Percentiles rank a stretch among this genome's conserved stretches.
Conservation (phyloP, 139 green algal species). For the Haematococcus sp. region DNA sequence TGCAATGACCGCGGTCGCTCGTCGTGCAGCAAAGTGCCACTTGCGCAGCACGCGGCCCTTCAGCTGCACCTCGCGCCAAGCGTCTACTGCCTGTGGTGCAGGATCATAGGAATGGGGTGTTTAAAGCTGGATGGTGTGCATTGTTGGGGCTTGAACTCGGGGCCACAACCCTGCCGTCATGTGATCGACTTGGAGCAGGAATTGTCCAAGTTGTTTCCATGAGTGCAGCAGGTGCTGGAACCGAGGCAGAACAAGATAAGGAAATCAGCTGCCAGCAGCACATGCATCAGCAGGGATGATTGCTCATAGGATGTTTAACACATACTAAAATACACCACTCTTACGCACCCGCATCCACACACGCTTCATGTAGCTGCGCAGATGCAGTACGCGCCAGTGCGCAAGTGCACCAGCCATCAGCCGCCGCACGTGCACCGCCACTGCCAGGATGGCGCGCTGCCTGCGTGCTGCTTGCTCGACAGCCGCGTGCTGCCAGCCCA, state of each 20-base stretch:
- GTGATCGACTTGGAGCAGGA: too few relatives aligned
- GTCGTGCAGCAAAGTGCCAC: background rate
- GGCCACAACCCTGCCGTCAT: too few relatives aligned
- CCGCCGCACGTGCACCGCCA: background rate
- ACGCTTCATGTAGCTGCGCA: background rate
- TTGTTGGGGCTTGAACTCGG: too few relatives aligned
- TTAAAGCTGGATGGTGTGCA: too few relatives aligned
- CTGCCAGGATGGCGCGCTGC: background rate
- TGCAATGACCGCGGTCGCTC: background rate
- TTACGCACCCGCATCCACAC: background rate
- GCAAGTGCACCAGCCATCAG: background rate
- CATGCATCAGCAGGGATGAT: too few relatives aligned
- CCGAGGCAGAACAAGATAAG: too few relatives aligned
- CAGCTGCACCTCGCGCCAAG: background rate
- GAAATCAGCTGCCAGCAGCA: too few relatives aligned
- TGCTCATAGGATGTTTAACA: too few relatives aligned
- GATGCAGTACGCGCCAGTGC: slow-evolving; percentile 7
- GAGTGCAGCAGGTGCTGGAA: too few relatives aligned
- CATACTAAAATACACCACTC: too few relatives aligned
- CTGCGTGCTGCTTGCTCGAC: background rate
- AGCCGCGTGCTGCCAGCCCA: background rate
- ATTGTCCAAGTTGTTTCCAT: too few relatives aligned
- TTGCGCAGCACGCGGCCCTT: slow-evolving; percentile 4
- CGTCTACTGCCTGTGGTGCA: background rate
- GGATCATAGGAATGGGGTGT: too few relatives aligned